Base-by-base conservation (phyloP, 768 basidiomycete species). In the Suillus americanus region DNA sequence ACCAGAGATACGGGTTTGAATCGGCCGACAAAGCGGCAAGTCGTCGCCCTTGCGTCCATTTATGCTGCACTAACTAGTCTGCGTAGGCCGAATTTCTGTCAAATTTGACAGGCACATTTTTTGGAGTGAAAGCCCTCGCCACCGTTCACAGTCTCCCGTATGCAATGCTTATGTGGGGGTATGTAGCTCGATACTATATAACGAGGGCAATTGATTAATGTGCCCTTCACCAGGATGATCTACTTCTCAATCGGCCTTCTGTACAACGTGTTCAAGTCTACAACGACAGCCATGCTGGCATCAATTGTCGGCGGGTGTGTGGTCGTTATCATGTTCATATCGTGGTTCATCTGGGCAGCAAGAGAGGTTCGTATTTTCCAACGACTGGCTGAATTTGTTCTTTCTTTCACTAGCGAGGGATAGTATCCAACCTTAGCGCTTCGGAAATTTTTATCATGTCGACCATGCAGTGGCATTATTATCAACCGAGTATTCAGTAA, bases 91-190 rank as follows among this genome's bases (percentile, higher is more conserved):
- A 67, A 7, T 80, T 74, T 60, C 75, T 70, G 54, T 48, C 38
- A 16, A 60, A 55, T n/a, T 60, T 65, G 40, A 35, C 66, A n/a
- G 67, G 66, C n/a, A 54, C 65, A 0, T 46, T 60, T 18, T 61
- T 66, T 38, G 74, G 75, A 2, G 59, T 74, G 3, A 76, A 77
- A 60, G 63, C 70, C 1, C 63, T 78, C n/a, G 71, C 76, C 0
- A 73, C 76, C 16, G 65, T 75, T 51, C 77, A 73, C 62, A 76
- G 72, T 65, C 66, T 77, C 12, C 77, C 77, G 3, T 76, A 74
- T 50, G 77, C 71, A 30, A 64, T 75, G 28, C 67, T 76, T 43
- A 71, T 78, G 71, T 76, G 72, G 69, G 69, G 67, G 76, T 77
- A 40, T 61, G 76, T 38, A 3, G 5, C 20, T 28, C 2, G 5